Percentiles rank a stretch among this genome's conserved stretches.
Evolutionary conservation across 2,329 filamentous ascomycete genomes (phyloP).

Genomic region (Dryadomyces sulphureus): DNA sequence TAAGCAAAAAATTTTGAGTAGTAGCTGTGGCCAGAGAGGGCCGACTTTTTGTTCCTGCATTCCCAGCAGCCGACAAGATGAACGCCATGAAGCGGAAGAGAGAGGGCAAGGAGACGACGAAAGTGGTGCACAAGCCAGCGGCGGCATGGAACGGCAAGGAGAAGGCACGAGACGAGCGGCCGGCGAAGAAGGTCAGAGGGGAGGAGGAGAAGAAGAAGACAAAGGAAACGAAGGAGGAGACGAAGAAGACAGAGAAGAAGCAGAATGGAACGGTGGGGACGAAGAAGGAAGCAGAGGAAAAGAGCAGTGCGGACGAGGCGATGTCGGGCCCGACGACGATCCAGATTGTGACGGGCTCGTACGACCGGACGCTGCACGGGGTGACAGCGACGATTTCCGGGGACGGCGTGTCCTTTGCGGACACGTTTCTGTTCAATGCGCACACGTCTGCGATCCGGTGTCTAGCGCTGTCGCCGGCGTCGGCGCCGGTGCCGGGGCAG

Average conservation of each 20-base stretch:
- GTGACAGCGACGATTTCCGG: conserved; percentile 56
- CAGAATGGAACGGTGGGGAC: too few species aligned
- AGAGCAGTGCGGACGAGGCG: not conserved
- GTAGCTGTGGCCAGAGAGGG: too few species aligned
- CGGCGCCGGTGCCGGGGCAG: conserved; percentile 43
- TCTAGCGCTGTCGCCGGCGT: conserved; percentile 68
- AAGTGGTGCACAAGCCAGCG: not conserved
- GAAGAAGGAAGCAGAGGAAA: not conserved
- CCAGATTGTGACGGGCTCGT: conserved; percentile 85
- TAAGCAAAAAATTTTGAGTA: conserved; percentile 8
- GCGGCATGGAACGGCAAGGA: not conserved
- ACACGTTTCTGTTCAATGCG: conserved; percentile 91
- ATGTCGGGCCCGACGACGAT: conserved; percentile 38
- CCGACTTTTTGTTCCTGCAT: too few species aligned
- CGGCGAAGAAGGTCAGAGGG: conserved; percentile 3
- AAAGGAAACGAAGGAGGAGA: too few species aligned
- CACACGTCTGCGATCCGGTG: conserved; percentile 83
- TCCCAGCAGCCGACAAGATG: not conserved
- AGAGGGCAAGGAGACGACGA: conserved; percentile 4
- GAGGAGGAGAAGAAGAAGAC: too few species aligned
- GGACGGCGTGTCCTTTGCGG: conserved; percentile 51
- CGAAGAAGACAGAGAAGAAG: too few species aligned
- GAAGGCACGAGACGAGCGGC: not conserved
- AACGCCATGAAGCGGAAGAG: conserved; percentile 9
- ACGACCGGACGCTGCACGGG: conserved; percentile 85